Percentiles rank a stretch among this genome's conserved stretches.
These are phyloP conservation scores for Jaenimonas drosophilae DNA, from an alignment of 208 protist genomes.

Conservation along the genomic window DNA sequence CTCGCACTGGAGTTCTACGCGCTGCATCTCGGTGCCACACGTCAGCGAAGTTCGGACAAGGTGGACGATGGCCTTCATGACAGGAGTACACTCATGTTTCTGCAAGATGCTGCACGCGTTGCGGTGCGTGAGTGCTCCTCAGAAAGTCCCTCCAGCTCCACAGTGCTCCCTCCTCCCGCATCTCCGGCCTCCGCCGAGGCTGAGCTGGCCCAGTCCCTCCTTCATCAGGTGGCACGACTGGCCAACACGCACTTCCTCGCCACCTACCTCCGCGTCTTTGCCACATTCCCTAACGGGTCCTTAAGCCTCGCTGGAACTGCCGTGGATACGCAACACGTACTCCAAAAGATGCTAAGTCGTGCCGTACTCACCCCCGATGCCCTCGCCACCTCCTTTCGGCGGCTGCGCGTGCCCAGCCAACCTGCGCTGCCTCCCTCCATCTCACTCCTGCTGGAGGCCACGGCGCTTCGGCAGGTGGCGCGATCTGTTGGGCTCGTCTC, in stretches of 20 bases:
- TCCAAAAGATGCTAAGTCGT: constrained; percentile 15
- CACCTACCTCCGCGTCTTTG: constrained; percentile 36
- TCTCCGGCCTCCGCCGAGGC: constrained; percentile 1
- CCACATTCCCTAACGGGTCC: too few species aligned
- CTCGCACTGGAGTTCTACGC: constrained; percentile 48
- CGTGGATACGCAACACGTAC: constrained; percentile 16
- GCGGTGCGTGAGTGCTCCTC: too few species aligned
- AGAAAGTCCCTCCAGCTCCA: too few species aligned
- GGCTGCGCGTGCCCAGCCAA: constrained; percentile 13
- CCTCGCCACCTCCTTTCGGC: constrained; percentile 16
- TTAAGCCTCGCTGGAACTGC: constrained; percentile 13
- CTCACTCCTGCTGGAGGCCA: background rate
- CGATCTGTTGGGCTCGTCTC: too few species aligned
- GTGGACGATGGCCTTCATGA: too few species aligned
- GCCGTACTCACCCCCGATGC: constrained; percentile 12
- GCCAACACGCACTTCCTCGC: constrained; percentile 35
- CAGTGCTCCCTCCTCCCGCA: too few species aligned
- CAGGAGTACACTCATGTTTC: too few species aligned
- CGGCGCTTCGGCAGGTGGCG: background rate
- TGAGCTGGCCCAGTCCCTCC: constrained; percentile 1
- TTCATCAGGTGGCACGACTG: constrained; percentile 1
- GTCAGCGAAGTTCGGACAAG: too few species aligned
- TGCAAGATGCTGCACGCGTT: too few species aligned
- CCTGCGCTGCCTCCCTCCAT: constrained; percentile 5
- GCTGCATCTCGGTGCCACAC: too few species aligned